A percentile compares a stretch with the other conserved stretches of the same genome.
phyloP scores from a whole-genome alignment of 352 stramenopile species.

The Phytophthora cactorum region DNA sequence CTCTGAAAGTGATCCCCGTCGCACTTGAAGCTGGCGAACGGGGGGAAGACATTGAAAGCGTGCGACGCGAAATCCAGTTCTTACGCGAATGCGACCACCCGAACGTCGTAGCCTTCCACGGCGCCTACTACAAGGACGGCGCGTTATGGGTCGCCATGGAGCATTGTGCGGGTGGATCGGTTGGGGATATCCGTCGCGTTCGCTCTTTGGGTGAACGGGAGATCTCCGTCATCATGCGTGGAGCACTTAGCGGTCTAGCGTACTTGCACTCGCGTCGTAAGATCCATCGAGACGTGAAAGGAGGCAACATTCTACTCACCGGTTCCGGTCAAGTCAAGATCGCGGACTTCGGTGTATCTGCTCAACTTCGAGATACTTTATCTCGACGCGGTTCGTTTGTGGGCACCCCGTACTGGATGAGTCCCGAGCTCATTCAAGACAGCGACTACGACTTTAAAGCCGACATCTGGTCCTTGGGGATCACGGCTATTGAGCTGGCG shows the following conservation, averaged over 20 bases:
- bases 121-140: slow-evolving; percentile 83
- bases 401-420: slow-evolving; percentile 96
- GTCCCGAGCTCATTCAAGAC: slow-evolving; percentile 93
- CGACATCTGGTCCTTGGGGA: slow-evolving; percentile 91
- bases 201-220: slow-evolving; percentile 65
- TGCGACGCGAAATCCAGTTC: slow-evolving; percentile 76
- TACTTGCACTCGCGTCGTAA: slow-evolving; percentile 88
- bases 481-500: slow-evolving; percentile 92
- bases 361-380: slow-evolving; percentile 60
- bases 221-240: slow-evolving; percentile 82
- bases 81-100: slow-evolving; percentile 75
- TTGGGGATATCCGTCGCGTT: slow-evolving; percentile 71
- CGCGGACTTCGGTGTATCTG: slow-evolving; percentile 92
- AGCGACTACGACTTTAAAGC: slow-evolving; percentile 92
- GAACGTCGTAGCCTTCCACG: slow-evolving; percentile 81
- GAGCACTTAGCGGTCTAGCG: slow-evolving; percentile 74
- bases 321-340: slow-evolving; percentile 94
- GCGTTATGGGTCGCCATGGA: slow-evolving; percentile 92
- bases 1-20: slow-evolving; percentile 81
- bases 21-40: slow-evolving; percentile 65
- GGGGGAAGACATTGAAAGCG: slow-evolving; percentile 74
- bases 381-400: slow-evolving; percentile 81
- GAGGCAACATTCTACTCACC: slow-evolving; percentile 96
- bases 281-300: slow-evolving; percentile 94
- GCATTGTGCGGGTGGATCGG: slow-evolving; percentile 84